A percentile compares a stretch with the other conserved stretches of the same genome.
These are phyloP conservation scores for Parathielavia appendiculata DNA, from an alignment of 495 filamentous ascomycete genomes.

Conservation along the genomic window DNA sequence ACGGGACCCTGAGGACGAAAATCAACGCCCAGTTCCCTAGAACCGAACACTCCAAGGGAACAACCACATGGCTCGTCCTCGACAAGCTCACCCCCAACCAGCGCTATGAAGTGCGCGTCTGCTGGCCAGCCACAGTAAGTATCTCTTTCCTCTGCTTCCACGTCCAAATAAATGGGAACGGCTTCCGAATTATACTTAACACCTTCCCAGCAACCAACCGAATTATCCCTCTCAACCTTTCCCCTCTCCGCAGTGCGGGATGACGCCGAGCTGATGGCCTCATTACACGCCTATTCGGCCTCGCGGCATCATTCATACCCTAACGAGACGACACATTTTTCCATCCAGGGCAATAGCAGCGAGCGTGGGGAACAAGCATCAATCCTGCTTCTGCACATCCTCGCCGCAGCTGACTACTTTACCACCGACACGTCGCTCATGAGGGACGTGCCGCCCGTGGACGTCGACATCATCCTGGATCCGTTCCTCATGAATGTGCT, in stretches of 20 bases:
- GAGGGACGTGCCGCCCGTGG: conserved; percentile 65
- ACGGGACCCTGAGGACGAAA: conserved; percentile 52
- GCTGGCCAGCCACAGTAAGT: conserved; percentile 89
- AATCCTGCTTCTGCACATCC: conserved; percentile 70
- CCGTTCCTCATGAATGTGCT: conserved; percentile 70
- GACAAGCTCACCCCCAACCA: conserved; percentile 63
- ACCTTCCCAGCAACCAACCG: conserved; percentile 73
- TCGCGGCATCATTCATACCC: conserved; percentile 35
- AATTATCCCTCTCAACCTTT: conserved; percentile 64
- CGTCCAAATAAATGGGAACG: no score
- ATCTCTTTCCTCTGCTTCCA: neutral
- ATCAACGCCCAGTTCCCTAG: conserved; percentile 64
- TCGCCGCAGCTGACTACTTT: conserved; percentile 78
- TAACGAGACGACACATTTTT: neutral
- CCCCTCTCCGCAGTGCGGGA: conserved; percentile 54
- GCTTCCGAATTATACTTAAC: neutral
- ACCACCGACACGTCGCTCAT: conserved; percentile 68
- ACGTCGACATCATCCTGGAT: conserved; percentile 86
- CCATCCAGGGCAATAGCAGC: conserved; percentile 1
- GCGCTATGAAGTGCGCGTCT: conserved; percentile 88
- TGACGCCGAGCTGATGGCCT: conserved; percentile 55
- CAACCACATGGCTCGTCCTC: conserved; percentile 77
- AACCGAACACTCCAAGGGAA: conserved; percentile 47
- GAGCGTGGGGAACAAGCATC: conserved; percentile 49
- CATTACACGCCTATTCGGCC: conserved; percentile 59